Evolutionary conservation across 345 rosid genomes (phyloP), one percentile per base, ranked within the genome.

Genomic region (Eucalyptus lansdowneana): DNA sequence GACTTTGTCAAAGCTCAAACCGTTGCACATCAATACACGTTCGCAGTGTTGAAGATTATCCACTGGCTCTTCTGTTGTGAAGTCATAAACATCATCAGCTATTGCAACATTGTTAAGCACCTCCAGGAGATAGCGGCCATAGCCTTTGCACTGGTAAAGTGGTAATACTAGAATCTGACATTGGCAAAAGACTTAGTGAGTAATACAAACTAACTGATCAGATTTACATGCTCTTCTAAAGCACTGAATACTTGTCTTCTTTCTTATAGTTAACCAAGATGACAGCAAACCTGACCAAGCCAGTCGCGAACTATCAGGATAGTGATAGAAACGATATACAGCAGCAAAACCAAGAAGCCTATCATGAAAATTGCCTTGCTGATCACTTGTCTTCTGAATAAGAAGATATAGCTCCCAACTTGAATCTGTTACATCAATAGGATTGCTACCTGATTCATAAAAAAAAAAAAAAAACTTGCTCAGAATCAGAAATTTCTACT

Each of bases 21-120:
- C 92, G 96, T 85, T 89, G 89, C 40, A 96, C 87, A 91, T 96
- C 98, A 27, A 95, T 51, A 92, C 95, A 93, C 87, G 99, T 95
- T 88, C 99, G 97, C 37, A 97, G 81, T 93, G 97, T 88, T 97
- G 99, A 90, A 96, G 97, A 92, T 95, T 89, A 88, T 96, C 97
- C 47, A 95, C 88, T 76, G 99, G 99, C 91, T 98, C 99, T 93
- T 97, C 99, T 91, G 97, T 96, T 91, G 99, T 97, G 56, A 97
- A 90, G 91, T 98, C 99, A 42, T 96, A 95, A 85, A 93, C 94
- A 89, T 95, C 92, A 94, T 96, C 99, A 22, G 94, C 53, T 62
- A 91, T 51, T 27, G 98, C 96, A 88, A 97, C 94, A 89, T 93
- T 95, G 95, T 91, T 95, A 76, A 97, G 93, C 89, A 90, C 94